A percentile compares a stretch with the other conserved stretches of the same genome.
Conservation (phyloP, 257 asterid species). For the Nicotiana sylvestris region DNA sequence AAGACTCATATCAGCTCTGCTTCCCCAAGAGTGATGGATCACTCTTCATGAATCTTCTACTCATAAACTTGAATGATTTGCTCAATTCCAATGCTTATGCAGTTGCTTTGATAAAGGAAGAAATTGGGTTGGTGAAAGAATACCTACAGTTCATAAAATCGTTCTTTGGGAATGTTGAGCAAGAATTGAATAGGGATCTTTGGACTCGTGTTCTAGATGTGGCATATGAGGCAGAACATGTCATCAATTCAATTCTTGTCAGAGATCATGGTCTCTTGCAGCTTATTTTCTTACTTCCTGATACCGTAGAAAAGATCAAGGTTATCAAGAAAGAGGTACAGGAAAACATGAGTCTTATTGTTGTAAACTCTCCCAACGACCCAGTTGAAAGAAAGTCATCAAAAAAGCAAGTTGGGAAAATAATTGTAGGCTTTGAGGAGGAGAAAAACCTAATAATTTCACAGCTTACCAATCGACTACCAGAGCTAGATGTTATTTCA, state of each 20-base stretch:
- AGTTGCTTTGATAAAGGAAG: background rate
- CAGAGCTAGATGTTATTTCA: background rate
- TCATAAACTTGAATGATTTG: background rate
- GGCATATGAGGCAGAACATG: background rate
- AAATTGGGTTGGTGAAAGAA: background rate
- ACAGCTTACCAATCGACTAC: background rate
- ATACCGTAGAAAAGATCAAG: too few species aligned
- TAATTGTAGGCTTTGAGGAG: background rate
- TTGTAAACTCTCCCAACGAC: background rate
- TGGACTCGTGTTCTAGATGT: background rate
- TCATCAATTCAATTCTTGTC: background rate
- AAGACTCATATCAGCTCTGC: background rate
- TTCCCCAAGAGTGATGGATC: background rate
- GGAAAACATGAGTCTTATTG: too few species aligned
- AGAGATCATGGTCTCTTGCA: background rate
- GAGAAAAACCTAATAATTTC: background rate
- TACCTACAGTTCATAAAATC: background rate
- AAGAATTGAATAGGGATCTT: background rate
- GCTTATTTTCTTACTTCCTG: background rate
- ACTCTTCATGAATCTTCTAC: background rate
- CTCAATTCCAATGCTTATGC: background rate
- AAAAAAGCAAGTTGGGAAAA: background rate
- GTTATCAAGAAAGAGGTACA: too few species aligned
- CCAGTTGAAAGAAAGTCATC: background rate
- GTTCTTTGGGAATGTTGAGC: background rate